Base-by-base conservation (phyloP, 1,139 yeast genomes). In the Zygosaccharomyces sapae region DNA sequence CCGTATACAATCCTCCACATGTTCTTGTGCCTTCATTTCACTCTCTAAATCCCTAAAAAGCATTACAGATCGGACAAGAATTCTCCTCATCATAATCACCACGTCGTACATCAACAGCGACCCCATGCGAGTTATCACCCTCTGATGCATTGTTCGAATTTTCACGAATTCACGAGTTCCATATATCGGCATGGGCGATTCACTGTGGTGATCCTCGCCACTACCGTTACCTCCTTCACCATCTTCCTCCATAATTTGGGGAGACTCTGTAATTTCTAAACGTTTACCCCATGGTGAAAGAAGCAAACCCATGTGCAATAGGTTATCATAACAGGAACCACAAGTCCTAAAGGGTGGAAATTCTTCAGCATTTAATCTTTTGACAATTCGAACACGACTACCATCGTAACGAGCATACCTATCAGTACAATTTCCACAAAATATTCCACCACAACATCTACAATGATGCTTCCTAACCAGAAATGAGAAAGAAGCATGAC, bases 381-480 rank as follows among this genome's bases (percentile, higher is more conserved):
- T 80, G 67, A 34, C 96, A 92, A 72, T 96, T 86, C 63, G 82
- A 78, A 49, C 81, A 58, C 53, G 58, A n/a, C 41, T 46, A 27
- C 43, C 49, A 44, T 64, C 61, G 46, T 65, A 66, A 18, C 55
- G 52, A 5, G 57, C 56, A 51, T 61, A 65, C 22, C 53, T 49
- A 19, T 48, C 54, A 29, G 59, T 45, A 41, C 69, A 65, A 8
- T 50, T 41, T 5, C 54, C 56, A 45, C 69, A 65, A 43, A 58
- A 66, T 8, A 64, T 58, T 8, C 62, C 56, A 8, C 68, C 70
- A 61, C 67, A 64, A 54, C 61, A 63, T 39, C 95, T 73, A 65
- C 99, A 92, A 67, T 92, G 98, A 67, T 94, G 98, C 53, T 94
- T 77, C 49, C 98, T 76, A 61, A 75, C 78, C 63, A 86, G 79